Conservation (phyloP, 495 filamentous ascomycete genomes). For the Oidiodendron maius region DNA sequence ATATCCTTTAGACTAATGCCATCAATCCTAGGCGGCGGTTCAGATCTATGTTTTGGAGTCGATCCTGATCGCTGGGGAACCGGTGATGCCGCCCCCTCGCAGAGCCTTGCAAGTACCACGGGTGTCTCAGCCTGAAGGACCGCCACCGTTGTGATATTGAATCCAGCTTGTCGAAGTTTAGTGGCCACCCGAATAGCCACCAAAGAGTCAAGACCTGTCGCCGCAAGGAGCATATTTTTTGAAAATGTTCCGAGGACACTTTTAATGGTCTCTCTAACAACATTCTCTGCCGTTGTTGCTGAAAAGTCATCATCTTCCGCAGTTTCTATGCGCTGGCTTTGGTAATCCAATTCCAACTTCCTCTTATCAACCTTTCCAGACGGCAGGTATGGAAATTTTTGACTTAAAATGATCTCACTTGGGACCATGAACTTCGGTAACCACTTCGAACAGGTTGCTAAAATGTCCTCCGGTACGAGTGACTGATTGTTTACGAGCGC, state of each 20-base stretch:
- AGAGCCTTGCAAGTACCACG: slow-evolving; percentile 4
- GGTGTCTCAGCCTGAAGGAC: slow-evolving; percentile 50
- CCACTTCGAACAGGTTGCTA: slow-evolving; percentile 58
- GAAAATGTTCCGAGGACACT: slow-evolving; percentile 38
- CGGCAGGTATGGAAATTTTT: slow-evolving; percentile 60
- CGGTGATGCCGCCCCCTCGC: slow-evolving; percentile 6
- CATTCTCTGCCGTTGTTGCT: slow-evolving; percentile 31
- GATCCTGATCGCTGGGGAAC: background rate
- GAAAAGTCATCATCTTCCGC: slow-evolving; percentile 22
- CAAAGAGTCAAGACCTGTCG: slow-evolving; percentile 66
- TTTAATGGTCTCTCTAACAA: slow-evolving; percentile 40
- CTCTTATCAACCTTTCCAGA: slow-evolving; percentile 76
- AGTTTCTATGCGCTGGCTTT: slow-evolving; percentile 12
- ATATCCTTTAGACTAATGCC: slow-evolving; percentile 29
- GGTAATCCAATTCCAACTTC: slow-evolving; percentile 51
- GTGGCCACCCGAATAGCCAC: slow-evolving; percentile 62
- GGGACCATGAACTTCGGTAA: slow-evolving; percentile 76
- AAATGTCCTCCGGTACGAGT: slow-evolving; percentile 33
- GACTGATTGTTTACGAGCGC: slow-evolving; percentile 41
- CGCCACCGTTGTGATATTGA: slow-evolving; percentile 44
- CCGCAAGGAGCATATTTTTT: slow-evolving; percentile 38
- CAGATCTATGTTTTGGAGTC: background rate
- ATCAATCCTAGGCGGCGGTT: background rate
- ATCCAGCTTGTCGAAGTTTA: slow-evolving; percentile 43
- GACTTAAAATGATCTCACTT: slow-evolving; percentile 54